Evolutionary conservation across 164 flowering plant species (phyloP).

Genomic region (Malania oleifera): DNA sequence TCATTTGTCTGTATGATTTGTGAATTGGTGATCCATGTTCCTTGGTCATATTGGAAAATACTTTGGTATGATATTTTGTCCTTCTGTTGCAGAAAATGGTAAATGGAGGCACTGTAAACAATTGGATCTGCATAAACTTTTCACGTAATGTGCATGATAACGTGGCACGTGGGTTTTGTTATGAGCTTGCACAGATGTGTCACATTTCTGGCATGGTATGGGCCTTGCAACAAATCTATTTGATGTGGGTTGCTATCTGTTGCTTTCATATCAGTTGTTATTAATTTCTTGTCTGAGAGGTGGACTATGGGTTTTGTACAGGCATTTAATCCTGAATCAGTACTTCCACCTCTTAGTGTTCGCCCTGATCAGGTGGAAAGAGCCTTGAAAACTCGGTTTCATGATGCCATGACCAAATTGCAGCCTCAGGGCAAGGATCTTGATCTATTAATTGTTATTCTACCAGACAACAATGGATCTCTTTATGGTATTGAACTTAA

Average conservation of each 20-base stretch:
- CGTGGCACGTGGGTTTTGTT: neutral
- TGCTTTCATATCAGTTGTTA: neutral
- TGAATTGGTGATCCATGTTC: neutral
- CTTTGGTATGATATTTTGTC: neutral
- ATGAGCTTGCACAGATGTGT: conserved; percentile 1
- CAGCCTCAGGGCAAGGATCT: conserved; percentile 57
- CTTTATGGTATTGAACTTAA: conserved; percentile 56
- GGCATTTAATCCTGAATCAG: conserved; percentile 55
- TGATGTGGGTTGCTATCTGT: too few species aligned
- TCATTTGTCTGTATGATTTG: too few species aligned
- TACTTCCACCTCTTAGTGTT: conserved; percentile 44
- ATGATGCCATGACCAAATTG: conserved; percentile 64
- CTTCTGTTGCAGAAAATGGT: conserved; percentile 3
- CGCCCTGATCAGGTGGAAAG: conserved; percentile 83
- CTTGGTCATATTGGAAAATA: neutral
- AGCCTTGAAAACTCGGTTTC: conserved; percentile 56
- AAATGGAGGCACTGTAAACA: neutral
- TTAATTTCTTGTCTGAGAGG: neutral
- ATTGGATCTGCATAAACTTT: conserved; percentile 6
- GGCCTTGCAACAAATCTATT: neutral
- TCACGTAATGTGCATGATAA: neutral
- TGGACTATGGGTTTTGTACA: conserved; percentile 14
- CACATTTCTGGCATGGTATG: conserved; percentile 5
- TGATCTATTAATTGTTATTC: conserved; percentile 69
- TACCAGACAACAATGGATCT: conserved; percentile 84